Evolutionary conservation across 768 basidiomycete species (phyloP).

Genomic region (Leccinum obscurum): DNA sequence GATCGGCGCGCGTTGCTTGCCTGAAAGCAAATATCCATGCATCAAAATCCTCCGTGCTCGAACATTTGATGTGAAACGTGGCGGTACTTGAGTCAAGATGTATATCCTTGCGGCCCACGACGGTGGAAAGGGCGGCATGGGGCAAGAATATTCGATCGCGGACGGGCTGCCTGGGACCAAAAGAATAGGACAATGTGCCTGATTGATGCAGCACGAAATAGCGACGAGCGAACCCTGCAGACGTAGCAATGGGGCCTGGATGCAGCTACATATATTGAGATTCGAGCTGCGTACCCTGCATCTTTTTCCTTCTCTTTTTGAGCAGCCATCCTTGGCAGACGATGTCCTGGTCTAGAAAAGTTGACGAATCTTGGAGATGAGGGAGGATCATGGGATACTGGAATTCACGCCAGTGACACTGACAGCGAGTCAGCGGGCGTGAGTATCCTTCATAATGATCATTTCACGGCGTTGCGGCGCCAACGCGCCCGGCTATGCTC

Average conservation of each 20-base stretch:
- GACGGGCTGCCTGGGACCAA: slow-evolving; percentile 67
- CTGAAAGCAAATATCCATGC: slow-evolving; percentile 76
- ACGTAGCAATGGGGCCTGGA: not conserved
- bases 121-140: slow-evolving; percentile 76
- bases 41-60: slow-evolving; percentile 68
- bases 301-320: slow-evolving; percentile 84
- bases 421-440: not conserved
- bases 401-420: slow-evolving; percentile 1
- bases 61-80: slow-evolving; percentile 81
- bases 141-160: slow-evolving; percentile 69
- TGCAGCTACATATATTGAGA: not conserved
- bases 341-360: slow-evolving; percentile 27
- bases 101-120: slow-evolving; percentile 72
- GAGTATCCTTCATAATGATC: not conserved
- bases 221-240: slow-evolving; percentile 77
- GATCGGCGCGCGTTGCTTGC: slow-evolving; percentile 36
- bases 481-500: slow-evolving; percentile 4
- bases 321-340: slow-evolving; percentile 76
- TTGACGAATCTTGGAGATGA: slow-evolving; percentile 9
- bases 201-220: slow-evolving; percentile 72
- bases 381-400: slow-evolving; percentile 15
- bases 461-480: not conserved
- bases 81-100: slow-evolving; percentile 75
- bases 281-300: slow-evolving; percentile 61
- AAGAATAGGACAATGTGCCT: slow-evolving; percentile 73